Evolutionary conservation across 129 eudicot genomes (phyloP), one percentile per base, ranked within the genome.

Genomic region (Mikania micrantha): DNA sequence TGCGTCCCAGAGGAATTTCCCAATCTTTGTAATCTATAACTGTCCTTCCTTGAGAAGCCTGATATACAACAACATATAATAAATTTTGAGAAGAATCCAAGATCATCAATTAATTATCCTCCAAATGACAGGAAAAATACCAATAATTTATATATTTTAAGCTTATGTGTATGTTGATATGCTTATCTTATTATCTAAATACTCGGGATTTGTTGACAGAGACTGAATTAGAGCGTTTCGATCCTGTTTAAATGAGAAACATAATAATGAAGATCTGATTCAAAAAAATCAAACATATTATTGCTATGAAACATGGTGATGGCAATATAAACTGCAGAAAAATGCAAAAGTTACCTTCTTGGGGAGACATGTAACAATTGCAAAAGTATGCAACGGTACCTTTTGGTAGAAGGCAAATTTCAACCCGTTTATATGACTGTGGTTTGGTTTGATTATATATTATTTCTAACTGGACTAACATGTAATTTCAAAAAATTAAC

Each of bases 1-100:
- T 85, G 79, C 99, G 96, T 29, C 99, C 99, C n/a, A 93, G 91
- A 66, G 99, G 99, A 75, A 93, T 87, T 80, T 93, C 96, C 99
- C 99, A 93, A 75, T 93, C 99, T 79, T 93, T 93, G 83, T 93
- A 93, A 78, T 93, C 99, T 49, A 93, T 95, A 73, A 86, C 99
- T 73, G 70, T 57, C 63, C 83, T 78, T 40, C 61, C 85, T 77
- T 93, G 84, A 56, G 99, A 93, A 44, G 87, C 96, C 99, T 93
- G 85, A 12, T 60, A 47, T 72, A 66, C 21, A 67, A n/a, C 31
- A 69, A 50, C 45, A 19, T n/a, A 45, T 19, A 10, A 56, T 20
- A 58, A 59, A 24, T 41, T 71, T 56, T 7, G 56, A 25, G 15
- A 68, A 49, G 48, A 35, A 12, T n/a, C 9, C 9, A 19, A 44